Base-by-base conservation (phyloP, 2,329 filamentous ascomycete species). In the Sphaerulina musiva region DNA sequence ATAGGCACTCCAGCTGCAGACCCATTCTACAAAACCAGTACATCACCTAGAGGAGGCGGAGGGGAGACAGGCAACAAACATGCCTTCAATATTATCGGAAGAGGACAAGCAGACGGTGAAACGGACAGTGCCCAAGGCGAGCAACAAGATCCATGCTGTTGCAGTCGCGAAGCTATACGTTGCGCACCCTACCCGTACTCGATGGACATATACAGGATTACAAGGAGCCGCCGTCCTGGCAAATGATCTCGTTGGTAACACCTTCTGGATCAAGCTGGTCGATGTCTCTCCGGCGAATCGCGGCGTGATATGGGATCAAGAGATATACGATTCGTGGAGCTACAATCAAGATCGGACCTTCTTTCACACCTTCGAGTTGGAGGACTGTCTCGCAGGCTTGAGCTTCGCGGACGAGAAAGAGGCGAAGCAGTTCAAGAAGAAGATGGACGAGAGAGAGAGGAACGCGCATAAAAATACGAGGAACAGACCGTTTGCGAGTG, bases 281-380 rank as follows among this genome's bases (percentile, higher is more conserved):
- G 93, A 98, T 71, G 84, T 98, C 53, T 96, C 90, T 85, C 80
- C 89, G 54, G 78, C 85, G 48, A 85, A 83, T 68, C 82, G 86
- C 69, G 91, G 92, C 54, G 90, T 96, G 48, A 86, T 96, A 66
- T 96, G 89, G 89, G 91, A 95, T 67, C 92, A 97, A 74, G 93
- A 98, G 73, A 89, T 98, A 65, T 98, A 95, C 74, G 92, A 98
- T 64, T 84, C 84, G 48, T 97, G 95, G 79, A 78, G 80, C 59
- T 98, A 97, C 77, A 95, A 96, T 73, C 92, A 96, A 69, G 93
- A 98, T 70, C 85, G 93, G 58, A 92, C 89, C 56, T 98, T 96
- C 74, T 98, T 98, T 74, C 91, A 97, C 73, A 90, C 89, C 5
- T 98, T 98, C 69, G 93, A 98, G 74, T 80, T 95, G 53, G 91